Conservation (phyloP, 75 land plant genomes). For the Pinus taeda region DNA sequence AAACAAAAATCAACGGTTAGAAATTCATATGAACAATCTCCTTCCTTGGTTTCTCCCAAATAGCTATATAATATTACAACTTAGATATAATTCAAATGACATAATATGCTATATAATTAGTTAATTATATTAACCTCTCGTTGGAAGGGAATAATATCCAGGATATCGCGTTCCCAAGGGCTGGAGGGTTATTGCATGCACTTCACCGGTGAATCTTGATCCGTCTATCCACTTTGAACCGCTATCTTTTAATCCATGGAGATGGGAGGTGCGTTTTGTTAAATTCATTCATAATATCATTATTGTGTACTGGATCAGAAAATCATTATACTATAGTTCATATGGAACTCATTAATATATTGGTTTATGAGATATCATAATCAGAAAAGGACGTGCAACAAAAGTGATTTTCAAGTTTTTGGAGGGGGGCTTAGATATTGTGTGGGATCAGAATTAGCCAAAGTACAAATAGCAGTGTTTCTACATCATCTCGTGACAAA, state of each 20-base stretch:
- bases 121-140: background rate
- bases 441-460: constrained; percentile 28
- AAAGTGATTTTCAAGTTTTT: constrained; percentile 16
- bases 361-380: too few species aligned
- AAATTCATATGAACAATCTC: background rate
- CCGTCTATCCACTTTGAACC: constrained; percentile 17
- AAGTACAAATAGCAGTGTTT: constrained; percentile 18
- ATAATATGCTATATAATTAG: too few species aligned
- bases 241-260: constrained; percentile 23
- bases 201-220: constrained; percentile 20
- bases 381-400: background rate
- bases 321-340: background rate
- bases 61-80: too few species aligned
- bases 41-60: background rate
- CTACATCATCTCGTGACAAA: constrained; percentile 28
- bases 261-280: constrained; percentile 22
- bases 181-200: constrained; percentile 18
- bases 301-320: background rate
- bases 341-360: background rate
- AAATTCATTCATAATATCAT: background rate
- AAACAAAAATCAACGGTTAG: constrained; percentile 23
- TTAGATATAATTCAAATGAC: too few species aligned
- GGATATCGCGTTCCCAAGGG: too few species aligned
- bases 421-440: constrained; percentile 33
- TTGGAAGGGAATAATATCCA: background rate